phyloP scores from a whole-genome alignment of 495 filamentous ascomycete species.

The Delitschia confertaspora region DNA sequence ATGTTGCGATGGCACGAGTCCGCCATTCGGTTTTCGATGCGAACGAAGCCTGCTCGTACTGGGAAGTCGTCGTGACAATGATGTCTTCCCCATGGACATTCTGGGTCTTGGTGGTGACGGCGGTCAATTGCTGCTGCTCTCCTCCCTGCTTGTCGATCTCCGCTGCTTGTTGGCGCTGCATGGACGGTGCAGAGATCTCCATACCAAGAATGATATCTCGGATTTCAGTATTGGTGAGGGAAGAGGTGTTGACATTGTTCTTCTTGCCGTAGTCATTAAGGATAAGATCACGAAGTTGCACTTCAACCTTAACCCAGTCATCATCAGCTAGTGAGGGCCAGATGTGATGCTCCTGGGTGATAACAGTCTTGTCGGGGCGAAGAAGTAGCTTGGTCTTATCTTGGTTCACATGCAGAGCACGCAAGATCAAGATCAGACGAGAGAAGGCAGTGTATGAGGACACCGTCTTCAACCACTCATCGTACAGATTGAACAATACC shows the following conservation, averaged over 20 bases:
- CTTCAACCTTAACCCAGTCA: slow-evolving; percentile 98
- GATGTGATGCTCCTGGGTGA: slow-evolving; percentile 98
- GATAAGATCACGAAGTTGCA: slow-evolving; percentile 89
- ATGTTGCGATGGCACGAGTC: slow-evolving; percentile 90
- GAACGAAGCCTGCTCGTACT: slow-evolving; percentile 95
- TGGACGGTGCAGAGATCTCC: slow-evolving; percentile 96
- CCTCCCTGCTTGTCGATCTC: slow-evolving; percentile 99
- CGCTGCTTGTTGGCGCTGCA: slow-evolving; percentile 97
- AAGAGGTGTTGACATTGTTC: slow-evolving; percentile 98
- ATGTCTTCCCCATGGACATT: slow-evolving; percentile 98
- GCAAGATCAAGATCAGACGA: slow-evolving; percentile 85
- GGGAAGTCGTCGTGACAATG: slow-evolving; percentile 93
- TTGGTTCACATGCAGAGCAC: slow-evolving; percentile 92
- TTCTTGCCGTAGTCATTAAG: slow-evolving; percentile 99
- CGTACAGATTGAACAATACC: slow-evolving; percentile 98
- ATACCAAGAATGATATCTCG: slow-evolving; percentile 98
- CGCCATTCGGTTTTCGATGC: slow-evolving; percentile 99
- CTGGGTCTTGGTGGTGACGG: slow-evolving; percentile 96
- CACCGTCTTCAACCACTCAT: slow-evolving; percentile 98
- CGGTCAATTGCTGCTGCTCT: slow-evolving; percentile 91
- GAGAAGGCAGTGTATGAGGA: slow-evolving; percentile 99
- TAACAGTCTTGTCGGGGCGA: slow-evolving; percentile 95
- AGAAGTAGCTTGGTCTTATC: slow-evolving; percentile 98
- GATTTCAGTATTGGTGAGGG: slow-evolving; percentile 91
- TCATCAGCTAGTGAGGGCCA: slow-evolving; percentile 94